Conservation (phyloP, 495 filamentous ascomycete genomes). For the Chaetomium fimeti region DNA sequence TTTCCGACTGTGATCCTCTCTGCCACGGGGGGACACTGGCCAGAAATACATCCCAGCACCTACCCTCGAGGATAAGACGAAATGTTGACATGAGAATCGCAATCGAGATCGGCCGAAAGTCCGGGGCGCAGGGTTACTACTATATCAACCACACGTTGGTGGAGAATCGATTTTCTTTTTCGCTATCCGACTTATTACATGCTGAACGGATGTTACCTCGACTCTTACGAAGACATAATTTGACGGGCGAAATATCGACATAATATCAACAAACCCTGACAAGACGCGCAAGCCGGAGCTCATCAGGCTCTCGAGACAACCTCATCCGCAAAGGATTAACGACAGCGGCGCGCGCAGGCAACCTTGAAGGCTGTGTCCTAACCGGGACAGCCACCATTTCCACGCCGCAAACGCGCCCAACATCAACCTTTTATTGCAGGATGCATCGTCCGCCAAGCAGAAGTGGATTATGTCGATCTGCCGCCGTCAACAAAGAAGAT, state of each 20-base stretch:
- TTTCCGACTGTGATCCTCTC: no score
- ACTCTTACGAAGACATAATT: no score
- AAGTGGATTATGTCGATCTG: constrained; percentile 19
- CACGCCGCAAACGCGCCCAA: constrained; percentile 1
- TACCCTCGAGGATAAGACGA: no score
- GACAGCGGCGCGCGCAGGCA: not conserved
- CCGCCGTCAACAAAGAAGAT: constrained; percentile 10
- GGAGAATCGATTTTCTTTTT: no score
- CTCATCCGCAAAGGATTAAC: not conserved
- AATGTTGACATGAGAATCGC: no score
- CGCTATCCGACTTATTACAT: not conserved
- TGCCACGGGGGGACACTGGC: no score
- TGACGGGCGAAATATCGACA: not conserved
- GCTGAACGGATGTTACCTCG: not conserved
- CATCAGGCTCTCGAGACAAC: not conserved
- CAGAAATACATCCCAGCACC: no score
- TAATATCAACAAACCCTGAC: not conserved
- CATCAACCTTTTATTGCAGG: not conserved
- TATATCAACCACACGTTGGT: no score
- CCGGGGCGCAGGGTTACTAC: no score
- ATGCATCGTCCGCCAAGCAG: not conserved
- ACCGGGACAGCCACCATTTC: not conserved
- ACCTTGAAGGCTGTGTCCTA: not conserved
- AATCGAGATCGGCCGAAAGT: no score
- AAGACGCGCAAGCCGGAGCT: not conserved